Conservation (phyloP, 169 alveolate genomes). For the Cryptosporidium meleagridis region DNA sequence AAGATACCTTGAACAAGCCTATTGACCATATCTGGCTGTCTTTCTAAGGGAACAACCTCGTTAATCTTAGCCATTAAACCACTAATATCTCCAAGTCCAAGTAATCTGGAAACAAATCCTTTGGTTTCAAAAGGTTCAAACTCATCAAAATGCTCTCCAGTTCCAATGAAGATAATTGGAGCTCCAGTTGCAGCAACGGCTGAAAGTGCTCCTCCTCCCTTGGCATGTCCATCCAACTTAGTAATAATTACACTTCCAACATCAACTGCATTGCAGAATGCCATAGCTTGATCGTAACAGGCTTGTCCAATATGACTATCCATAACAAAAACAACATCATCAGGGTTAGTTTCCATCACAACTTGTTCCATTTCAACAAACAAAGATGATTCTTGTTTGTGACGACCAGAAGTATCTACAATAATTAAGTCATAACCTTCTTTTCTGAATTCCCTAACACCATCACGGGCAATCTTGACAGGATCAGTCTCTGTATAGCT, state of each 20-base stretch:
- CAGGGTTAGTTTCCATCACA: slow-evolving; percentile 89
- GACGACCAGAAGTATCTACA: slow-evolving; percentile 99
- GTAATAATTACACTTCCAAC: slow-evolving; percentile 99
- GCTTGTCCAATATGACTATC: slow-evolving; percentile 99
- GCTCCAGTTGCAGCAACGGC: slow-evolving; percentile 97
- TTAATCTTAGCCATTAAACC: slow-evolving; percentile 95
- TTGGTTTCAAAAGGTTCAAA: slow-evolving; percentile 97
- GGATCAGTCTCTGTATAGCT: slow-evolving; percentile 99
- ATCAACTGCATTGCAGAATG: slow-evolving; percentile 95
- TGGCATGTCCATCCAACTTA: slow-evolving; percentile 99
- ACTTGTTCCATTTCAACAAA: slow-evolving; percentile 99
- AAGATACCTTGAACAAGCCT: slow-evolving; percentile 95
- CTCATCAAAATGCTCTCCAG: slow-evolving; percentile 99
- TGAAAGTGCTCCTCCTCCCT: slow-evolving; percentile 99
- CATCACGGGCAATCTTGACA: slow-evolving; percentile 98
- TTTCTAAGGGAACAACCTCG: slow-evolving; percentile 95
- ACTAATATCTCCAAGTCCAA: slow-evolving; percentile 97
- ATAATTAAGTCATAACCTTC: slow-evolving; percentile 96
- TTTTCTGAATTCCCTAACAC: slow-evolving; percentile 94
- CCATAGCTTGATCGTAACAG: slow-evolving; percentile 98
- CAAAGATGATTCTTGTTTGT: slow-evolving; percentile 97
- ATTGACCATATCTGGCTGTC: slow-evolving; percentile 94
- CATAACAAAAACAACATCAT: slow-evolving; percentile 97
- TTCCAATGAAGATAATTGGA: slow-evolving; percentile 95
- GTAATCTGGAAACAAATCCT: slow-evolving; percentile 95